Evolutionary conservation across 768 basidiomycete species (phyloP).

Genomic region (Rhodosporidiobolus sp.): DNA sequence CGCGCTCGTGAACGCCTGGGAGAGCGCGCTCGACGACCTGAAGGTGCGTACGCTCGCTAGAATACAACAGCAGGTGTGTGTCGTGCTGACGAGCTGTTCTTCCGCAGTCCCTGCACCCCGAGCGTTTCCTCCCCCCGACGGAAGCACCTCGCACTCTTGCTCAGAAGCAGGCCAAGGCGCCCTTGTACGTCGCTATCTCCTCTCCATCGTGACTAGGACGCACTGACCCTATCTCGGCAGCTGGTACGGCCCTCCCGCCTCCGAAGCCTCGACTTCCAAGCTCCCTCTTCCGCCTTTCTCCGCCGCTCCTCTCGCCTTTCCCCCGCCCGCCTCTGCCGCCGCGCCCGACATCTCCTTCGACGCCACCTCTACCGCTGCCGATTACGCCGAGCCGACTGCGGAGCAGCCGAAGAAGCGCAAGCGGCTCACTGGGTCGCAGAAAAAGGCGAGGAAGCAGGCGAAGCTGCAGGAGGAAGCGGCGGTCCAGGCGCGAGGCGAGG

Average conservation of each 20-base stretch:
- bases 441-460: slow-evolving; percentile 34
- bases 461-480: slow-evolving; percentile 3
- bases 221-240: background rate
- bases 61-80: too few relatives aligned
- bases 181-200: slow-evolving; percentile 16
- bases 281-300: background rate
- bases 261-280: slow-evolving; percentile 17
- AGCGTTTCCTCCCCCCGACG: slow-evolving; percentile 17
- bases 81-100: background rate
- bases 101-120: slow-evolving; percentile 5
- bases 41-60: slow-evolving; percentile 14
- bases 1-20: slow-evolving; percentile 34
- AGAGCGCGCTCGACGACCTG: slow-evolving; percentile 24
- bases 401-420: slow-evolving; percentile 28
- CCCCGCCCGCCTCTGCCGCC: background rate
- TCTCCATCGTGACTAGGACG: background rate
- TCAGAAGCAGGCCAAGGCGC: slow-evolving; percentile 22
- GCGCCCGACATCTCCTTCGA: too few relatives aligned
- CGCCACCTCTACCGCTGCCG: background rate
- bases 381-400: background rate
- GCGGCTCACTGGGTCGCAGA: slow-evolving; percentile 33
- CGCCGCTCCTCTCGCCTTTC: too few relatives aligned
- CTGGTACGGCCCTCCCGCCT: slow-evolving; percentile 28
- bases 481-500: background rate
- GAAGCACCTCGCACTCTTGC: slow-evolving; percentile 18